Evolutionary conservation across 2,329 filamentous ascomycete genomes (phyloP), one percentile per base, ranked within the genome.

Genomic region (Plenodomus tracheiphilus): DNA sequence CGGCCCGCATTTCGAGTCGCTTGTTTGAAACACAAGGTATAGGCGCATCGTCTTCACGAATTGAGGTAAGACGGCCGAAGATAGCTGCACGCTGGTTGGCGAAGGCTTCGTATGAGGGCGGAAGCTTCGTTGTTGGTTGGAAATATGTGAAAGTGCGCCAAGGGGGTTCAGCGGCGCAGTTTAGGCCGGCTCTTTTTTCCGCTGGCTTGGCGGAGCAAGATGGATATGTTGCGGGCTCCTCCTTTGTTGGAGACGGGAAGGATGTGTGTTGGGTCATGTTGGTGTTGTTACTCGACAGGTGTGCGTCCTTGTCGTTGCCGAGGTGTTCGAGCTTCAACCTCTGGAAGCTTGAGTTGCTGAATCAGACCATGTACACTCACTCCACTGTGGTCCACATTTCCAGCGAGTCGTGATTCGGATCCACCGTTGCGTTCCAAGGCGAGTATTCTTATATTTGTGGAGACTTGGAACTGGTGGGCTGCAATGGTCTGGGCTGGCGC

Each of bases 171-270:
- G 43, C 43, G 41, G 28, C 28, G 28, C 28, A 32, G 28, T 32
- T 11, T 32, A 32, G 42, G 35, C 40, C 45, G 45, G 41, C 45
- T 46, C 39, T 13, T 49, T 13, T 49, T 49, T 49, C 50, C 50
- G 46, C 50, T 22, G 19, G 17, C 46, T 53, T 49, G 46, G 46
- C 50, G 28, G 28, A 32, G 11, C 11, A 15, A 32, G 28, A 32
- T 8, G 15, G 11, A 4, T 7, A 32, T 7, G 28, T 32, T 15
- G 28, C 28, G 4, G 28, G 15, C 7, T 32, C 28, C 28, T 32
- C 28, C 28, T 32, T 32, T 11, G 28, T 32, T 32, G 28, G 28
- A 32, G 8, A 11, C 28, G 9, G 7, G 28, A 15, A 46, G 42
- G 35, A 39, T 45, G 34, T 13, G 9, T 16, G 22, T 30, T 39